phyloP scores from a whole-genome alignment of 2,329 filamentous ascomycete species.

The Talaromyces funiculosus region DNA sequence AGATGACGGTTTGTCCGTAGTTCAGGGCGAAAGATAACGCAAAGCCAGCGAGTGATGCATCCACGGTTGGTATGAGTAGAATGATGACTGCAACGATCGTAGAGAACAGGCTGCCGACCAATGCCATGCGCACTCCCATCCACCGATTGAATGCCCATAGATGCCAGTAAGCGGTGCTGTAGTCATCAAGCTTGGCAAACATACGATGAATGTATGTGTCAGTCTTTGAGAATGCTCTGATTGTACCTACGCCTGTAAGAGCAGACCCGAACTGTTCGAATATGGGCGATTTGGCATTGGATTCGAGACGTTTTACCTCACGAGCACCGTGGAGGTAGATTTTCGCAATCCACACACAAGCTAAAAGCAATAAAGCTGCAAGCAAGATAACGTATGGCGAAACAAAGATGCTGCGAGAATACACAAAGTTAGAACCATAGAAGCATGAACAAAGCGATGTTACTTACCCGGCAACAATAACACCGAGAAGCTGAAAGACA shows the following conservation, averaged over 20 bases:
- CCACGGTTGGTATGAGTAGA: conserved; percentile 55
- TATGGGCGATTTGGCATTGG: conserved; percentile 69
- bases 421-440: conserved; percentile 54
- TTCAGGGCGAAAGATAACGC: conserved; percentile 68
- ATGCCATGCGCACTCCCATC: conserved; percentile 67
- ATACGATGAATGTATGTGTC: conserved; percentile 64
- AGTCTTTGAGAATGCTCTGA: conserved; percentile 67
- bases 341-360: conserved; percentile 55
- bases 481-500: conserved; percentile 57
- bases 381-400: conserved; percentile 62
- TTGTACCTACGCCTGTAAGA: conserved; percentile 66
- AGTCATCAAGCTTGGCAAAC: conserved; percentile 63
- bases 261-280: conserved; percentile 74
- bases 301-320: conserved; percentile 72
- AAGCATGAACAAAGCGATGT: neutral
- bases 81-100: conserved; percentile 61
- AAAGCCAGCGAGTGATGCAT: conserved; percentile 68
- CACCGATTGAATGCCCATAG: conserved; percentile 70
- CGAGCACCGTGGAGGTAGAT: conserved; percentile 65
- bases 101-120: conserved; percentile 65
- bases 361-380: conserved; percentile 52
- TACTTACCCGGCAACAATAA: conserved; percentile 60
- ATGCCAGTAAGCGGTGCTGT: conserved; percentile 60
- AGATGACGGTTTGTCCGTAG: conserved; percentile 60
- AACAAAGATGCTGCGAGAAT: conserved; percentile 62